Evolutionary conservation across 1,139 yeast genomes (phyloP), one percentile per base, ranked within the genome.

Genomic region (Hyphopichia wangnamkhiaoensis): DNA sequence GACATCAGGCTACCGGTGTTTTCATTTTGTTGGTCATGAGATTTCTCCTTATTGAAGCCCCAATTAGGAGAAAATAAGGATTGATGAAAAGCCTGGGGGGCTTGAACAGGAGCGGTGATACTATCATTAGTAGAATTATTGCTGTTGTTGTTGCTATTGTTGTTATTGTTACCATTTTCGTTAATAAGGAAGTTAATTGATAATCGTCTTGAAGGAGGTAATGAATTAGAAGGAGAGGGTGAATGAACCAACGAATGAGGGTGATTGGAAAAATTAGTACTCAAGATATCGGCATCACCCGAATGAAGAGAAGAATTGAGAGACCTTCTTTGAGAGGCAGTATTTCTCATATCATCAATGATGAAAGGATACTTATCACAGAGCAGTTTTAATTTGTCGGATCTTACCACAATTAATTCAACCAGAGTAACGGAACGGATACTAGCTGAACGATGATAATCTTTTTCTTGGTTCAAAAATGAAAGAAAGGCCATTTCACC

Each of bases 401-500:
- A 77, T 33, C 79, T 73, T 10, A 84, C 74, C 5, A 81, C 80
- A 38, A 84, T 64, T 31, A 84, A 69, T 40, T 82, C 86, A 17
- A 80, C 78, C 18, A 74, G 70, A 2, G 82, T 67, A 9, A 82
- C 75, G 0, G 88, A 71, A 39, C 90, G 65, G 25, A 84, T 78
- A 37, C 79, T 76, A 0, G 90, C 90, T 31, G 82, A 74, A 45
- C 91, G 61, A 26, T 55, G 58, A 17, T 49, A 52, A 12, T 50
- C 48, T 13, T 56, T 55, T 10, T 59, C 50, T 28, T 62, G 58
- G 10, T 71, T 63, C 18, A 83, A 59, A 24, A 75, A 69, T 3
- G 79, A 68, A 31, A 84, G 60, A 50, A 84, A 84, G 0, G 88
- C 78, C 81, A 84, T 80, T 56, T 84, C 93, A 19, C 94, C 94